Evolutionary conservation across 1,284 basidiomycete genomes (phyloP), one percentile per base, ranked within the genome.

Genomic region (Mycena citricolor): DNA sequence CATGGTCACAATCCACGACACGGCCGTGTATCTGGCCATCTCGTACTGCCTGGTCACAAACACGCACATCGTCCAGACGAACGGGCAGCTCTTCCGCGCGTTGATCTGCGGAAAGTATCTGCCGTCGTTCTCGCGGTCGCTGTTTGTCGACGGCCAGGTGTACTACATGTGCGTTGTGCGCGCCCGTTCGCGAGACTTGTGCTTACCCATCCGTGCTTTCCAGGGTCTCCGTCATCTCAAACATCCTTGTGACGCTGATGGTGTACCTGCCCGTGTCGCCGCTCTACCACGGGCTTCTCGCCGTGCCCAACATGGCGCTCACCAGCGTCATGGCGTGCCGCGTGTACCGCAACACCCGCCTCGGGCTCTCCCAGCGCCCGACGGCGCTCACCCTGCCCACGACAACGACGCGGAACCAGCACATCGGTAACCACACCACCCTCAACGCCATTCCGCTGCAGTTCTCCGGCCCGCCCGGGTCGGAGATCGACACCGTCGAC

Each of bases 281-380:
- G 13, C 28, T 54, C 22, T 54, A 54, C 30, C 46, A 35, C 23
- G 45, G 33, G 12, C n/a, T 47, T 6, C 7, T 47, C 24, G 32
- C 34, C 14, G 35, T 44, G 35, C 63, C 62, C 19, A 57, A 57
- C 8, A 17, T 63, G n/a, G 53, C 60, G 14, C 48, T 65, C 10
- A 57, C 57, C 5, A 60, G 56, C 34, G 48, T 53, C 16, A 67
- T 66, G 60, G 58, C 61, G 4, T 62, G 61, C 42, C 58, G 60
- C 19, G 58, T 66, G 38, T 64, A 60, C 54, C 58, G 61, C 14
- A 57, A 64, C 30, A 45, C 43, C 19, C 40, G 17, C 21, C 39
- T 49, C 34, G 37, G 32, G 33, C 33, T 36, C n/a, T n/a, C n/a
- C n/a, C n/a, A n/a, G n/a, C n/a, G n/a, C n/a, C n/a, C n/a, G n/a